Base-by-base conservation (phyloP, 345 rosid genomes). In the Angophora floribunda region DNA sequence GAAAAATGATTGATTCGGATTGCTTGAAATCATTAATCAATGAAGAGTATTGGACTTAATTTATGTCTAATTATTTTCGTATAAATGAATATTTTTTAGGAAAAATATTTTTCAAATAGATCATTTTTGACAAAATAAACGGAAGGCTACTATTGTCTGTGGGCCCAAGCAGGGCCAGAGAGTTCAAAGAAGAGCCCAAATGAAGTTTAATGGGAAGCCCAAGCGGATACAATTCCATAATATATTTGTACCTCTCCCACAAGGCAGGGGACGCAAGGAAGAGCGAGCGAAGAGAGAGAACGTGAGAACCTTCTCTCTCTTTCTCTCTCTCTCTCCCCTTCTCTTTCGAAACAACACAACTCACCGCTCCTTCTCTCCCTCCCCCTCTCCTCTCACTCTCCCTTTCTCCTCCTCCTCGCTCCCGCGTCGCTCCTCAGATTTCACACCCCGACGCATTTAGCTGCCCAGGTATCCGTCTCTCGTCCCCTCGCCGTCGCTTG, bases 91-190 rank as follows among this genome's bases (percentile, higher is more conserved):
- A 19, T 21, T 17, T 53, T 53, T 53, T 0, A 7, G 21, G 9
- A 0, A 53, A 53, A 53, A 21, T 0, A 7, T 19, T 53, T 1
- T 53, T 3, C 59, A 11, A 53, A 21, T 53, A 0, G 26, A 0
- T 0, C 8, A 55, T 8, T 55, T 55, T 55, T 2, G 4, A 7
- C 0, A 0, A n/a, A n/a, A 63, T 4, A 13, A 61, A 63, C 0
- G 0, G 28, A 0, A 55, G 28, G 28, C 4, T n/a, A 30, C 0
- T 26, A 15, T 28, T 3, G 0, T 21, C 6, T 3, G 84, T 4
- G 1, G 84, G 84, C 84, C 84, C 84, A 75, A 75, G 84, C 9
- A 14, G 36, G 75, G 75, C 10, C 1, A 63, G 17, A 63, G 17
- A n/a, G 1, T 63, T 32, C 41, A n/a, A n/a, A 63, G 41, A 26